Evolutionary conservation across 192 early-diverging fungal genomes (phyloP), one percentile per base, ranked within the genome.

Genomic region (Coemansia sp.): DNA sequence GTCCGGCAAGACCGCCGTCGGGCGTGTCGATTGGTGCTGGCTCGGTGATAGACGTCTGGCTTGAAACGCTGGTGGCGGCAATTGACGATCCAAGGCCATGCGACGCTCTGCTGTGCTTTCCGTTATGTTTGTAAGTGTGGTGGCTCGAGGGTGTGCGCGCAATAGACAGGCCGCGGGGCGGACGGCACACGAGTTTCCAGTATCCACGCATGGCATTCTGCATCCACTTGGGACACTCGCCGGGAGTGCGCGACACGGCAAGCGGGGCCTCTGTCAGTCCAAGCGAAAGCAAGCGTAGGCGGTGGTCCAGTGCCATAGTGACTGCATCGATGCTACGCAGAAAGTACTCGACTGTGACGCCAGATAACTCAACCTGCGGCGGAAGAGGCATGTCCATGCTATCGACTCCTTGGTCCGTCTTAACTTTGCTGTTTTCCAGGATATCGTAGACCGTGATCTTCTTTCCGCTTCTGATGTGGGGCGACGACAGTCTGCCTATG

Each of bases 121-220:
- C 38, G 45, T 48, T 40, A 14, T 41, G 25, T n/a, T 49, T 22
- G 32, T 37, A 32, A 39, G 25, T n/a, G 49, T 57, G 13, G 51
- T 55, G 59, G 16, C n/a, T 58, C 41, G 71, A 63, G 12, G 45
- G 37, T 10, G 61, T 50, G 49, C 20, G 45, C 13, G 48, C 16
- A 46, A 42, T 19, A 9, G 39, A 12, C 19, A 14, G 5, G 58
- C 20, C 38, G 38, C 40, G 39, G 8, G 64, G 63, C 40, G 77
- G 72, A 5, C 72, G 60, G 16, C 77, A 81, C 1, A 67, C 70
- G 20, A 81, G 78, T 39, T 72, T 71, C 78, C 78, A 81, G 70
- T 81, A 81, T 8, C 78, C 78, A 12, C 78, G 72, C 78, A 81
- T 81, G 4, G 78, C 69, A 42, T 81, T 81, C 67, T 72, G 70